Evolutionary conservation across 768 basidiomycete species (phyloP), one percentile per base, ranked within the genome.

Genomic region (Obba rivulosa): DNA sequence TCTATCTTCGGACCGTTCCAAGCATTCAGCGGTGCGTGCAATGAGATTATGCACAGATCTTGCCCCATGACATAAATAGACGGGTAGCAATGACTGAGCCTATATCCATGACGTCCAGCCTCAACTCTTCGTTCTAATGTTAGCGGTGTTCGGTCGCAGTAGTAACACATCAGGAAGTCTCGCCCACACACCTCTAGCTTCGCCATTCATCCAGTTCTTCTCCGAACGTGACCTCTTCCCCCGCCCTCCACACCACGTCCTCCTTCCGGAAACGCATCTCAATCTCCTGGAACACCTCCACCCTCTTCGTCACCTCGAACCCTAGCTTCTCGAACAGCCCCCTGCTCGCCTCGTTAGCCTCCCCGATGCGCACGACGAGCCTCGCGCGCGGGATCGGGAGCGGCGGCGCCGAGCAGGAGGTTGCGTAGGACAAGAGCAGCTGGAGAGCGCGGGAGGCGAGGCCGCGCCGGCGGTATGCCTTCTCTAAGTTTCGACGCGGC

Each of bases 201-300:
- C n/a, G n/a, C n/a, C n/a, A n/a, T n/a, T n/a, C n/a, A n/a, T 31
- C 28, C 28, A 7, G 5, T 13, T 31, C 28, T 31, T 5, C 7
- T 13, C 13, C 28, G 28, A 31, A 7, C 28, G 13, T 13, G 28
- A 31, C 28, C 41, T 9, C 36, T 36, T 42, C 45, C 10, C 58
- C 59, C 4, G 35, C 44, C 46, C 28, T 38, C 62, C 57, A 58
- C 20, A 23, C 42, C 37, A 25, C 50, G 14, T 40, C 50, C 17
- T 38, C 38, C 5, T 37, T 44, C 41, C 41, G 42, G 50, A 59
- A 65, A 22, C 86, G 77, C 80, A 96, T 77, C 69, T 95, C 92
- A 14, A 90, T 77, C 66, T 97, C 91, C 31, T 77, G 70, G 55
- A 93, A 97, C 9, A 89, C 83, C 43, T 81, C 76, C 14, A 85